Conservation (phyloP, 441 rosid species). For the Dalechampia spathulata region DNA sequence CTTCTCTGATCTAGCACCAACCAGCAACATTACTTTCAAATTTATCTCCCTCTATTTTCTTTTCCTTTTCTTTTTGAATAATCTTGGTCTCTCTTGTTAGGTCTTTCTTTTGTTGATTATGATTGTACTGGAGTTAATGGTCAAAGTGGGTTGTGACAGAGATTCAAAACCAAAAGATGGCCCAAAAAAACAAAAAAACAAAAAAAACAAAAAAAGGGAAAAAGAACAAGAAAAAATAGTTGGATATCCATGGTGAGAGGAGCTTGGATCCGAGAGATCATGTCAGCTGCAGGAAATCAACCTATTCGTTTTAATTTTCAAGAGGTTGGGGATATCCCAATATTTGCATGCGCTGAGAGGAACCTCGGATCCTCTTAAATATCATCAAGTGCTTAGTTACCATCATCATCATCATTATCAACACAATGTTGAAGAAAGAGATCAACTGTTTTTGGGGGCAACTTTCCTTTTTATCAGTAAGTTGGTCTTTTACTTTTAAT, state of each 20-base stretch:
- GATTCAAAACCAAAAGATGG: background rate
- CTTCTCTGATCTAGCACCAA: conserved; percentile 34
- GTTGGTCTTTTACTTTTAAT: conserved; percentile 16
- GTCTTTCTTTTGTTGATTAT: conserved; percentile 5
- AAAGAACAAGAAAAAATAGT: background rate
- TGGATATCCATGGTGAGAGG: conserved; percentile 32
- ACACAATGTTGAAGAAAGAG: conserved; percentile 13
- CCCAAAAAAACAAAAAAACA: too few relatives aligned
- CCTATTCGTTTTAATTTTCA: conserved; percentile 36
- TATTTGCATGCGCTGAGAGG: conserved; percentile 73
- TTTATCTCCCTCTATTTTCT: conserved; percentile 37
- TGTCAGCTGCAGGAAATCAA: conserved; percentile 61
- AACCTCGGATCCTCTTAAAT: conserved; percentile 68
- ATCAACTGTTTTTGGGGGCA: conserved; percentile 26
- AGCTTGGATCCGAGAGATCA: conserved; percentile 73
- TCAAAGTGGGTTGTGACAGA: conserved; percentile 10
- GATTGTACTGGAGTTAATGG: conserved; percentile 19
- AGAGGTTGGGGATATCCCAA: conserved; percentile 32
- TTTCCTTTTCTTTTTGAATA: too few relatives aligned
- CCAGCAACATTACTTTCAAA: conserved; percentile 12
- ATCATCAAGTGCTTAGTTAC: conserved; percentile 27
- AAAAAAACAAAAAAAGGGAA: too few relatives aligned
- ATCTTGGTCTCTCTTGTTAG: conserved; percentile 17
- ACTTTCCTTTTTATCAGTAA: conserved; percentile 25
- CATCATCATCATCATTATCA: too few relatives aligned